A percentile compares a stretch with the other conserved stretches of the same genome.
Conservation (phyloP, 2,329 filamentous ascomycete species). For the Neospermospora avenae region DNA sequence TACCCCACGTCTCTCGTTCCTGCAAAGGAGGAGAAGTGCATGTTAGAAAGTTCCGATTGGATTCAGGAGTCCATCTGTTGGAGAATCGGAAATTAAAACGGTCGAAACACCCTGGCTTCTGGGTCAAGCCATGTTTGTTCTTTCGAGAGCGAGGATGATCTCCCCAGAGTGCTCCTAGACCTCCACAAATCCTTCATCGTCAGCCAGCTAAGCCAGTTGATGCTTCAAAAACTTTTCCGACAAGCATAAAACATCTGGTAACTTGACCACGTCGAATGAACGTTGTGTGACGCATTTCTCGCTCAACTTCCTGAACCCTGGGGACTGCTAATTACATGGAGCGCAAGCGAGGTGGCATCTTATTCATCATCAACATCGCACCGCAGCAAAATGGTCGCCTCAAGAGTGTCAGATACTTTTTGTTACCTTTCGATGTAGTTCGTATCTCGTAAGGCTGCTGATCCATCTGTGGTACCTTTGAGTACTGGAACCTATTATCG, state of each 20-base stretch:
- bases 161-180: background rate
- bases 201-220: too few relatives aligned
- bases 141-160: background rate
- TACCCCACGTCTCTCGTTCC: background rate
- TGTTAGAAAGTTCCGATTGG: background rate
- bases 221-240: too few relatives aligned
- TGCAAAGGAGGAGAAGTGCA: slow-evolving; percentile 1
- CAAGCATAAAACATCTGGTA: too few relatives aligned
- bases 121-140: background rate
- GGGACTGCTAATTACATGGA: background rate
- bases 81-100: background rate
- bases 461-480: too few relatives aligned
- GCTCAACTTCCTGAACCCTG: background rate
- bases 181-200: background rate
- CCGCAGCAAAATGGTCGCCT: background rate
- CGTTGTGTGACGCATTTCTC: background rate
- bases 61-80: background rate
- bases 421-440: too few relatives aligned
- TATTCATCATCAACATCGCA: background rate
- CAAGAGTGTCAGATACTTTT: too few relatives aligned
- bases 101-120: background rate
- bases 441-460: too few relatives aligned
- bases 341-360: background rate
- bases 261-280: background rate
- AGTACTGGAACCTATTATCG: too few relatives aligned